Base-by-base conservation (phyloP, 441 rosid species). In the Corymbia calophylla region DNA sequence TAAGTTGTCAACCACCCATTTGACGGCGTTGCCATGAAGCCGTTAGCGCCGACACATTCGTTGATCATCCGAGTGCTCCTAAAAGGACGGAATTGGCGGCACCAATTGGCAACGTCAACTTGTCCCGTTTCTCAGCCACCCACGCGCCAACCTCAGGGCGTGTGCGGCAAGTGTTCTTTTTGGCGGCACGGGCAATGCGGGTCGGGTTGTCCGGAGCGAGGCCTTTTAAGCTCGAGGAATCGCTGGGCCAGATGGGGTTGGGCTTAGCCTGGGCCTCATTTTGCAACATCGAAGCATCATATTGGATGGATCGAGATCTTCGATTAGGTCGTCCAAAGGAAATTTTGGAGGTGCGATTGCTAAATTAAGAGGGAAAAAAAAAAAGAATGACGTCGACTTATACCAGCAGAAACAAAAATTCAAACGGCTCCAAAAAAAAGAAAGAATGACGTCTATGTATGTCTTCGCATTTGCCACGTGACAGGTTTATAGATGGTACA, bases 211-310 rank as follows among this genome's bases (percentile, higher is more conserved):
- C 64, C n/a, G 13, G 9, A 29, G n/a, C 64, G 64, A 25, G 64
- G 64, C 64, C 23, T 58, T 58, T 58, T 58, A n/a, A 23, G 64
- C 64, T 58, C 64, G n/a, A 58, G 64, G 17, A 58, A 58, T 58
- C n/a, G 17, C n/a, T 25, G 64, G 64, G 64, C 64, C n/a, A 13
- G n/a, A 58, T 8, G n/a, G 64, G n/a, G 25, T 29, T 58, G n/a
- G 64, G n/a, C 64, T 0, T 5, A 23, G 13, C 62, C 62, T 56
- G 62, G 29, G 62, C 62, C 0, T 0, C 0, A 39, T 39, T 39
- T 39, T 39, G 44, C 44, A 39, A 39, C 5, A 6, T 39, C 44
- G 44, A 39, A 39, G 44, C 44, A 39, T 39, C 5, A 39, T 39
- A 39, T 39, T 39, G 44, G 44, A 39, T 39, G 44, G 44, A 39